Base-by-base conservation (phyloP, 768 basidiomycete species). In the Amanita muscaria region DNA sequence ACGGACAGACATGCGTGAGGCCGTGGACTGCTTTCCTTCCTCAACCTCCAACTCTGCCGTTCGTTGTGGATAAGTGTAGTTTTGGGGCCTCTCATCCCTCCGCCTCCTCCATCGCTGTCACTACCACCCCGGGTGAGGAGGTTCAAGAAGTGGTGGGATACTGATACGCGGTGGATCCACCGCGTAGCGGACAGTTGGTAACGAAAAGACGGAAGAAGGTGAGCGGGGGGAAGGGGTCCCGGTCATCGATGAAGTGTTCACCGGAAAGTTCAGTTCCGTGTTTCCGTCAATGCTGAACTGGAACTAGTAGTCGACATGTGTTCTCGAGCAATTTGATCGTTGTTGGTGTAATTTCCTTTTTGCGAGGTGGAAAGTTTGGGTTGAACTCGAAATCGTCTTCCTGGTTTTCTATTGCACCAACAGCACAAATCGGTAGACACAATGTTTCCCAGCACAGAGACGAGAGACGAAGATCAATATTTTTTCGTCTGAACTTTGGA, bases 21-120 rank as follows among this genome's bases (percentile, higher is more conserved):
- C 2, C 64, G 68, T 4, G 84, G 84, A 5, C 86, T 71, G n/a
- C 81, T 83, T 63, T 88, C 88, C 66, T 88, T 88, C 40, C 83
- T 66, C 36, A 88, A 61, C 31, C 87, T 65, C 14, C 85, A 61
- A 27, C 85, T 58, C 55, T 80, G 74, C 1, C 73, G 62, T 40
- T 71, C 70, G 47, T 71, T 69, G 31, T 82, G 79, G 2, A 76
- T 67, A 2, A 80, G 79, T 9, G 83, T 76, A 7, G 12, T 6
- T 12, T 12, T 6, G 12, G 27, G 7, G 27, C 27, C 12, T 29
- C 27, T n/a, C n/a, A n/a, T n/a, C n/a, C 27, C 12, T 6, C 27
- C 27, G 6, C 27, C 27, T 6, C 27, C 27, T 29, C 12, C 7
- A 12, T 6, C 6, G 27, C 27, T 12, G 27, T 12, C 27, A 12